Evolutionary conservation across 768 basidiomycete species (phyloP).

Genomic region (Termitomyces sp.): DNA sequence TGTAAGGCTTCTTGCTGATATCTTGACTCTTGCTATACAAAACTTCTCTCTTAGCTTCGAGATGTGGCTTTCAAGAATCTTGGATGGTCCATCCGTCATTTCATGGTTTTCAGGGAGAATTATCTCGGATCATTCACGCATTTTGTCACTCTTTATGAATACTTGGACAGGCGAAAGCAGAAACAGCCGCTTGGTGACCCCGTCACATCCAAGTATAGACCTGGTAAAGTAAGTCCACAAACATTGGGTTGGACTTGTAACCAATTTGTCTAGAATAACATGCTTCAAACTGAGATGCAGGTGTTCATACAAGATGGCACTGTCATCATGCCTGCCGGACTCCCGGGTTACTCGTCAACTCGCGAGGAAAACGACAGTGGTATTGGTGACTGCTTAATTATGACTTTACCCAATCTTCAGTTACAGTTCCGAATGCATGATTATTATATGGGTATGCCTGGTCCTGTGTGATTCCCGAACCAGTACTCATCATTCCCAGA

Average conservation of each 20-base stretch:
- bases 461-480: neutral
- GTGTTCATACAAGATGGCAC: conserved; percentile 47
- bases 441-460: conserved; percentile 67
- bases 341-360: conserved; percentile 53
- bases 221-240: conserved; percentile 55
- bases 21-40: neutral
- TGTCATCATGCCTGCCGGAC: conserved; percentile 60
- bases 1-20: conserved; percentile 31
- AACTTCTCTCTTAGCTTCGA: conserved; percentile 29
- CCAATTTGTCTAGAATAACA: conserved; percentile 56
- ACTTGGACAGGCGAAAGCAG: conserved; percentile 60
- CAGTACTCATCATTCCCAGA: conserved; percentile 36
- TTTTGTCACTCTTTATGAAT: conserved; percentile 85
- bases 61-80: conserved; percentile 62
- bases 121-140: conserved; percentile 94
- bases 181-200: conserved; percentile 74
- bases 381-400: conserved; percentile 48
- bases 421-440: conserved; percentile 78
- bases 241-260: neutral
- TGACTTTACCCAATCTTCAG: conserved; percentile 65
- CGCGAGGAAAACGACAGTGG: conserved; percentile 25
- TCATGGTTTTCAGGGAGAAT: conserved; percentile 88
- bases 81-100: conserved; percentile 86
- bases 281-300: conserved; percentile 69
- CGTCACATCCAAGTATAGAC: conserved; percentile 71